Base-by-base conservation (phyloP, 2,329 filamentous ascomycete species). In the Microascus cirrosus region DNA sequence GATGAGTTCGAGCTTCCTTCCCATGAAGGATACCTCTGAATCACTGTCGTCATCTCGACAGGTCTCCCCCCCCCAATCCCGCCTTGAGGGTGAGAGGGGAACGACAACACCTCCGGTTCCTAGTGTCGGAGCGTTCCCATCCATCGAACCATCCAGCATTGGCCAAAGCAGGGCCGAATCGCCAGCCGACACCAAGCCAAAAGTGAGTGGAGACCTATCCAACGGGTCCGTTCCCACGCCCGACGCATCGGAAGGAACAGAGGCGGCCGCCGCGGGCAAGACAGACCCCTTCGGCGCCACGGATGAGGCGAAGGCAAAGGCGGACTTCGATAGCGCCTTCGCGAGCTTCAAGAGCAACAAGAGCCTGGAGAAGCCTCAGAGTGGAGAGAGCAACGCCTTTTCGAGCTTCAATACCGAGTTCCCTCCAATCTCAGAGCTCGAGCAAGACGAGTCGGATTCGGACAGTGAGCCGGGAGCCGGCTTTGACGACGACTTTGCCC, bases 401-500 rank as follows among this genome's bases (percentile, higher is more conserved):
- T 69, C 79, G 2, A 75, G 72, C 58, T 87, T 89, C 65, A 80
- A 85, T 66, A 79, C 83, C 24, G 94, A 97, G 68, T 97, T 97
- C 67, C 94, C 94, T 35, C 94, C 93, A 0, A 96, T 97, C 60
- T 85, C 87, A n/a, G 90, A 93, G 68, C 74, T 96, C 59, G 87
- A 89, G 61, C 80, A 84, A 34, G 89, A 93, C 25, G 87, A 89
- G 22, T 92, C 88, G 34, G 90, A 95, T 59, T 87, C 86, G 34
- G 86, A 85, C 58, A 88, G 83, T 60, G 89, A 90, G 54, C 82
- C 82, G 54, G 90, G 89, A 50, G 45, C 20, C 24, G 90, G 92
- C 0, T 97, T 97, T 67, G 93, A 95, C 55, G 94, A 99, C 67
- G 87, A 96, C 70, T 97, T 97, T 68, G 86, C 88, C 0, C 84